Conservation (phyloP, 345 rosid genomes). For the Gossypium bickii region DNA sequence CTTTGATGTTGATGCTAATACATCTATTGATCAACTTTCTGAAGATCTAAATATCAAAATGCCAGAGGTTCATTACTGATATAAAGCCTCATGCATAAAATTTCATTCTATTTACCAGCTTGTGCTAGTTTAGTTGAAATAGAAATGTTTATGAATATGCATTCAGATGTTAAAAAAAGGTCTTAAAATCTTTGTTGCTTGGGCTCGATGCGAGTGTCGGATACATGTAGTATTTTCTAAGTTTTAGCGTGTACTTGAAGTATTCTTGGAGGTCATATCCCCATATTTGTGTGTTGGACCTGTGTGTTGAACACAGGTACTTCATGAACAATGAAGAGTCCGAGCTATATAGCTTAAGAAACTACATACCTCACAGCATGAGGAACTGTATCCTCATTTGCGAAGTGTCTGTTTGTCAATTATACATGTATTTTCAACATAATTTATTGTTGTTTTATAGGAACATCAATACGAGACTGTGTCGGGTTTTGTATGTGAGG, state of each 20-base stretch:
- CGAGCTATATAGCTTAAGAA: too few species aligned
- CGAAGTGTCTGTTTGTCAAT: background rate
- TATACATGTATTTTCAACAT: background rate
- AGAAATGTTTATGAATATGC: constrained; percentile 1
- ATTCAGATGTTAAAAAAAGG: background rate
- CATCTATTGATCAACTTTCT: constrained; percentile 90
- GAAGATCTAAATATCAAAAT: constrained; percentile 90
- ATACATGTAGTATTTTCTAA: too few species aligned
- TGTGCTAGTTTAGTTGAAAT: background rate
- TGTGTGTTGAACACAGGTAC: too few species aligned
- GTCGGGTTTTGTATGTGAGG: constrained; percentile 92
- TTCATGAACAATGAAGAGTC: too few species aligned
- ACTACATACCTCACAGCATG: too few species aligned
- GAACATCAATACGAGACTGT: constrained; percentile 97
- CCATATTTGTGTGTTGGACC: too few species aligned
- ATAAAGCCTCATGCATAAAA: background rate
- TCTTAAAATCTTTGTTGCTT: background rate
- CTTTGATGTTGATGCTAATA: constrained; percentile 95
- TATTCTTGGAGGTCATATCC: too few species aligned
- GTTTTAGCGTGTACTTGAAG: too few species aligned
- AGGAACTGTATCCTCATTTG: background rate
- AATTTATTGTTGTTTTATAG: constrained; percentile 32
- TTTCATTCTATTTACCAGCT: background rate
- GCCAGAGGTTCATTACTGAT: constrained; percentile 67
- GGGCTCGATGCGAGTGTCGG: too few species aligned